Evolutionary conservation across 1,284 basidiomycete genomes (phyloP).

Genomic region (Ganoderma lingzhi): DNA sequence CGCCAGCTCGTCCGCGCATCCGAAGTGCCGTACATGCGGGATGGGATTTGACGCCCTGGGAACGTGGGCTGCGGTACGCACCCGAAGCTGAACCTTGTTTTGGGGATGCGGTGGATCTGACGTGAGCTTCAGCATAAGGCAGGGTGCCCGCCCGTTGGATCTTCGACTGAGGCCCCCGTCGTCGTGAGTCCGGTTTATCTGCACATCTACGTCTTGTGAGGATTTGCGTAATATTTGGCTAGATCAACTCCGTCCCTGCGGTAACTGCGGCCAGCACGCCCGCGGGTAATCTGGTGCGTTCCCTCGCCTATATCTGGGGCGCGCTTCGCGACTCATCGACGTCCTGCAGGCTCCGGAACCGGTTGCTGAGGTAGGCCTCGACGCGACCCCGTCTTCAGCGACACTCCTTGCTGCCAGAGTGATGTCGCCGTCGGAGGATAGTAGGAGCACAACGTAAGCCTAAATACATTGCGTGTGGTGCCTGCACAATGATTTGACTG

Average conservation of each 20-base stretch:
- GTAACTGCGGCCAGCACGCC: neutral
- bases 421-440: neutral
- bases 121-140: neutral
- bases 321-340: neutral
- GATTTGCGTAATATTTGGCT: neutral
- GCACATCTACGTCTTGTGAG: neutral
- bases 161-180: neutral
- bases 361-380: neutral
- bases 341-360: neutral
- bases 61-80: conserved; percentile 4
- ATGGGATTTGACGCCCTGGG: neutral
- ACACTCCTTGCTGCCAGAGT: neutral
- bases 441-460: neutral
- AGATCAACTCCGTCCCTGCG: neutral
- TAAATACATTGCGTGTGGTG: neutral
- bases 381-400: neutral
- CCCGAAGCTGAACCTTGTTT: neutral
- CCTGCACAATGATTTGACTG: too few relatives aligned
- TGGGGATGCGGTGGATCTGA: neutral
- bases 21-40: conserved; percentile 8
- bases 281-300: neutral
- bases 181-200: neutral
- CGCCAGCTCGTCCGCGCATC: neutral
- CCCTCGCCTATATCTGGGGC: neutral
- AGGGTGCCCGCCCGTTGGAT: neutral